phyloP scores from a whole-genome alignment of 2,329 filamentous ascomycete species.

The Botrytis squamosa region DNA sequence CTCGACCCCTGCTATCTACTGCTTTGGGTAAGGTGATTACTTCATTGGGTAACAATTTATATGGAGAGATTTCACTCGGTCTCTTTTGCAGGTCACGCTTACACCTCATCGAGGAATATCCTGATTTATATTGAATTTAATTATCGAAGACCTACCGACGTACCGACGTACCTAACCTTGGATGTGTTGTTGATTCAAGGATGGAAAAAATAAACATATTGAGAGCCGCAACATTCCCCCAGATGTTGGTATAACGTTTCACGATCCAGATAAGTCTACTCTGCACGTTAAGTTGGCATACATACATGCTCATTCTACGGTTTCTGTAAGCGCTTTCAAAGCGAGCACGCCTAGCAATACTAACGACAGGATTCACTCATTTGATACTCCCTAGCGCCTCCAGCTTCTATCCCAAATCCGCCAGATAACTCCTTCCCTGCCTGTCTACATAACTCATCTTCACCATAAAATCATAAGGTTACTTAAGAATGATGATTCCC shows the following conservation, averaged over 20 bases:
- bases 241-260: not conserved
- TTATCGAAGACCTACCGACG: too few species aligned
- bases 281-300: not conserved
- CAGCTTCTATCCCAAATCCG: too few species aligned
- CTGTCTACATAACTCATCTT: too few species aligned
- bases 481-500: too few species aligned
- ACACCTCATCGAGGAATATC: not conserved
- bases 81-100: not conserved
- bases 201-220: not conserved
- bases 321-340: not conserved
- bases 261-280: not conserved
- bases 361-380: not conserved
- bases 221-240: slow-evolving; percentile 4
- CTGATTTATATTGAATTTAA: not conserved
- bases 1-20: not conserved
- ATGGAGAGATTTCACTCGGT: not conserved
- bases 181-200: not conserved
- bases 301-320: not conserved
- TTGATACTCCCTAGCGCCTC: too few species aligned
- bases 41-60: slow-evolving; percentile 2
- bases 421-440: too few species aligned
- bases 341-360: too few species aligned
- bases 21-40: not conserved
- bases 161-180: too few species aligned
- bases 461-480: too few species aligned